Conservation (phyloP, 2,329 filamentous ascomycete species). For the Dactylellina cionopaga region DNA sequence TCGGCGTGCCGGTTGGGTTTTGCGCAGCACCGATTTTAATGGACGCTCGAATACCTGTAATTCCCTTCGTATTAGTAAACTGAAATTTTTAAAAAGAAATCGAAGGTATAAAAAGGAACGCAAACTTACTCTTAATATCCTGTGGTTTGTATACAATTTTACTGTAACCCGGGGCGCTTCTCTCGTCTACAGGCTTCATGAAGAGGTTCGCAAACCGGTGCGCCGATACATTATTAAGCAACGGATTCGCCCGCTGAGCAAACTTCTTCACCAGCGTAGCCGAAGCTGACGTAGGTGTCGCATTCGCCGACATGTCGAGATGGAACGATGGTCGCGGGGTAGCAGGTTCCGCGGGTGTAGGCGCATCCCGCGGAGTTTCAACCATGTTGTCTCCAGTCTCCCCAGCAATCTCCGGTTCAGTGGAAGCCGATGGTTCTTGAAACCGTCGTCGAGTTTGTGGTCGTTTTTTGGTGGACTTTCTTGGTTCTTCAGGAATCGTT, state of each 20-base stretch:
- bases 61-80: neutral
- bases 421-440: conserved; percentile 21
- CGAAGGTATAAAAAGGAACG: neutral
- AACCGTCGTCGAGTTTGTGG: neutral
- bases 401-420: conserved; percentile 37
- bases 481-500: conserved; percentile 15
- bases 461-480: conserved; percentile 14
- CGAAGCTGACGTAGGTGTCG: conserved; percentile 21
- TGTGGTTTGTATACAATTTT: conserved; percentile 78
- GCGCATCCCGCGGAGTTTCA: conserved; percentile 29
- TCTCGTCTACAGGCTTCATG: conserved; percentile 76
- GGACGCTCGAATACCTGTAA: conserved; percentile 72
- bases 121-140: conserved; percentile 71
- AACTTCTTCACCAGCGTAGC: conserved; percentile 55
- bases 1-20: conserved; percentile 67
- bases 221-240: conserved; percentile 78
- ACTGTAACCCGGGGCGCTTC: conserved; percentile 78
- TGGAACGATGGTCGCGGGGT: conserved; percentile 42
- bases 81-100: neutral
- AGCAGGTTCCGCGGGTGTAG: conserved; percentile 25
- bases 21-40: conserved; percentile 73
- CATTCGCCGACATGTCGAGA: conserved; percentile 36
- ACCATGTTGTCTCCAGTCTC: neutral
- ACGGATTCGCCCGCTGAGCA: conserved; percentile 58
- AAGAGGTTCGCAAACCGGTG: conserved; percentile 84